These are phyloP conservation scores for Phytophthora fragariae DNA, from an alignment of 352 stramenopile genomes.

Conservation along the genomic window DNA sequence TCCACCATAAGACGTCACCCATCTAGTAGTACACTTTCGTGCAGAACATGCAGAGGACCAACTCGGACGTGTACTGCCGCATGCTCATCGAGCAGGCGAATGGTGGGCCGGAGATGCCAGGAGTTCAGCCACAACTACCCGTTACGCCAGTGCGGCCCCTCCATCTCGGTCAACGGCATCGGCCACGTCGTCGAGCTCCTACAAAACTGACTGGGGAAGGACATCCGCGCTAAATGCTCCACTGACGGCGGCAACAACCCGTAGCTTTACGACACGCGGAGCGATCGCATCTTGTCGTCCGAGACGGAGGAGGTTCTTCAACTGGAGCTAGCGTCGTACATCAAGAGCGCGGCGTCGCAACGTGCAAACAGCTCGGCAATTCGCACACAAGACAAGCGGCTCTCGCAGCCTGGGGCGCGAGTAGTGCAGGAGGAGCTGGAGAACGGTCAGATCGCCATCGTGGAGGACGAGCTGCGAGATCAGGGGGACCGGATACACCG, in stretches of 20 bases:
- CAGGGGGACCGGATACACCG: conserved; percentile 31
- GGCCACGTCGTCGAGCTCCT: too few species aligned
- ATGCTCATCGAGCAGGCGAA: conserved; percentile 92
- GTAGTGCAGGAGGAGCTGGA: conserved; percentile 31
- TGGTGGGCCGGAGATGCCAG: conserved; percentile 92
- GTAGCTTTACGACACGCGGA: too few species aligned
- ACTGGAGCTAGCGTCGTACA: background rate
- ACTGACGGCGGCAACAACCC: conserved; percentile 31
- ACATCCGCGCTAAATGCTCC: too few species aligned
- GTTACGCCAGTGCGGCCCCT: conserved; percentile 91
- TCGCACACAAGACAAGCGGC: conserved; percentile 1
- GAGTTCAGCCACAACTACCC: conserved; percentile 94
- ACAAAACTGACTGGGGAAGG: too few species aligned
- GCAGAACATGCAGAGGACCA: conserved; percentile 89
- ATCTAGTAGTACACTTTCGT: conserved; percentile 96
- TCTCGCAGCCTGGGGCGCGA: conserved; percentile 12
- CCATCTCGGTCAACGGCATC: too few species aligned
- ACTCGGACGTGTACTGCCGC: conserved; percentile 93
- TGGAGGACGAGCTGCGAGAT: conserved; percentile 37
- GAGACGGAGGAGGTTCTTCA: too few species aligned
- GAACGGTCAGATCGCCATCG: conserved; percentile 33
- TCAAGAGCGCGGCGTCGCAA: background rate
- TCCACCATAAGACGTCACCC: conserved; percentile 84
- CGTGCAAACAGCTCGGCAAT: background rate
- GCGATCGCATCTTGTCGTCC: too few species aligned